phyloP scores from a whole-genome alignment of 345 rosid species.

The Eucalyptus virginea region DNA sequence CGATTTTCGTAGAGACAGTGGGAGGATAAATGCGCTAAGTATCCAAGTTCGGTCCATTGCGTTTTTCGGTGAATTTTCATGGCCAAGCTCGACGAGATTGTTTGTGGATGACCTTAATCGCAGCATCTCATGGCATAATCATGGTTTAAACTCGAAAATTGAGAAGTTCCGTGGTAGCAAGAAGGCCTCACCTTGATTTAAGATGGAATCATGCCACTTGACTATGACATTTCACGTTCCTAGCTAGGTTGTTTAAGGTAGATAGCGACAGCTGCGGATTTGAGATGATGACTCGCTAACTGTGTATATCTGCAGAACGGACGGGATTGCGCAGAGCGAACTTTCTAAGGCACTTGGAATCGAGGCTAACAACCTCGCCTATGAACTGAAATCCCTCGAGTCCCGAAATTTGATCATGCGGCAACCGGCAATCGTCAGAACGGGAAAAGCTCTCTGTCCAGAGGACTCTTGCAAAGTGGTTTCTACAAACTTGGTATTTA shows the following conservation, averaged over 20 bases:
- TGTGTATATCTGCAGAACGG: slow-evolving; percentile 23
- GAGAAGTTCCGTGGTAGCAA: neutral
- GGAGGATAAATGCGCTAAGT: neutral
- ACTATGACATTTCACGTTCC: neutral
- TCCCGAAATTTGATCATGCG: slow-evolving; percentile 50
- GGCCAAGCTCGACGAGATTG: neutral
- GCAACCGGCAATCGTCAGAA: slow-evolving; percentile 62
- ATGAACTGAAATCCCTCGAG: slow-evolving; percentile 54
- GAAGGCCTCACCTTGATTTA: neutral
- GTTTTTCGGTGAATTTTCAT: neutral
- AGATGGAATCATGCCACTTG: neutral
- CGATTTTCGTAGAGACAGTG: neutral
- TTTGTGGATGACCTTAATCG: neutral
- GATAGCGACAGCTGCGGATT: neutral
- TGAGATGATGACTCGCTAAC: neutral
- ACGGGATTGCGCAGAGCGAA: slow-evolving; percentile 62
- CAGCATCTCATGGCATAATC: neutral
- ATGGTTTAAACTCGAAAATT: neutral
- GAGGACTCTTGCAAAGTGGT: slow-evolving; percentile 48
- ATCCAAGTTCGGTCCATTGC: neutral
- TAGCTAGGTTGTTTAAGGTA: neutral
- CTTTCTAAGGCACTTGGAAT: slow-evolving; percentile 58
- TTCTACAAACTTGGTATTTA: slow-evolving; percentile 47
- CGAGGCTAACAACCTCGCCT: slow-evolving; percentile 59
- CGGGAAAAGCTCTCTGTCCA: slow-evolving; percentile 29